Conservation (phyloP, 1,284 basidiomycete species). For the Pterulicium gracile region DNA sequence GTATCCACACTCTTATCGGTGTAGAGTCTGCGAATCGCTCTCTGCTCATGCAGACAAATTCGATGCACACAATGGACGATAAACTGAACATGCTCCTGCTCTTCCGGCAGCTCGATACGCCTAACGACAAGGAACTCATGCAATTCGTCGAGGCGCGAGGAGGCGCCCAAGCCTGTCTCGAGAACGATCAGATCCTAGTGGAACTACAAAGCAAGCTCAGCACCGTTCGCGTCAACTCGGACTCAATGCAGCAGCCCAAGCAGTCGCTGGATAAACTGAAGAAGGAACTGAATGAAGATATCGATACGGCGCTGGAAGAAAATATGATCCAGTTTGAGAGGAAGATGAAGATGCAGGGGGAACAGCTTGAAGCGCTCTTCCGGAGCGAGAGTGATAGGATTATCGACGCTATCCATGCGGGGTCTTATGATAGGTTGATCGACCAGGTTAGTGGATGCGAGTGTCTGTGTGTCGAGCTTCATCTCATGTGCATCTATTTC, state of each 20-base stretch:
- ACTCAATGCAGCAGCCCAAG: not conserved
- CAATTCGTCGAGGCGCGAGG: constrained; percentile 7
- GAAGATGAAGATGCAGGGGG: constrained; percentile 12
- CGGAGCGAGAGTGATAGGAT: constrained; percentile 11
- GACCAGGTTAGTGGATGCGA: constrained; percentile 8
- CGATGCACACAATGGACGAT: constrained; percentile 5
- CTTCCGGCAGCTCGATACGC: constrained; percentile 8
- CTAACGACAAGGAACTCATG: constrained; percentile 7
- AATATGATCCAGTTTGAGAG: constrained; percentile 12
- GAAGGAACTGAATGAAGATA: constrained; percentile 10
- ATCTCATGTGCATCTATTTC: constrained; percentile 1
- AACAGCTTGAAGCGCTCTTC: constrained; percentile 9
- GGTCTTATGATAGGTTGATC: constrained; percentile 12
- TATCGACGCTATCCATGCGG: constrained; percentile 10
- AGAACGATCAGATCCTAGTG: constrained; percentile 7
- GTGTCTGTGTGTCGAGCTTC: not conserved
- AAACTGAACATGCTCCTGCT: constrained; percentile 7
- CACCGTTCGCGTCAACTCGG: not conserved
- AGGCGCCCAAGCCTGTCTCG: constrained; percentile 7
- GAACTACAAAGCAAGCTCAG: not conserved
- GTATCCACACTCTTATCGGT: constrained; percentile 10
- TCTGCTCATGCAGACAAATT: not conserved
- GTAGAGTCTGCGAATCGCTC: constrained; percentile 7
- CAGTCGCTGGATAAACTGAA: not conserved
- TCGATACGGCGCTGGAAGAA: constrained; percentile 10